Evolutionary conservation across 257 asterid genomes (phyloP).

Genomic region (Capsicum rhomboideum): DNA sequence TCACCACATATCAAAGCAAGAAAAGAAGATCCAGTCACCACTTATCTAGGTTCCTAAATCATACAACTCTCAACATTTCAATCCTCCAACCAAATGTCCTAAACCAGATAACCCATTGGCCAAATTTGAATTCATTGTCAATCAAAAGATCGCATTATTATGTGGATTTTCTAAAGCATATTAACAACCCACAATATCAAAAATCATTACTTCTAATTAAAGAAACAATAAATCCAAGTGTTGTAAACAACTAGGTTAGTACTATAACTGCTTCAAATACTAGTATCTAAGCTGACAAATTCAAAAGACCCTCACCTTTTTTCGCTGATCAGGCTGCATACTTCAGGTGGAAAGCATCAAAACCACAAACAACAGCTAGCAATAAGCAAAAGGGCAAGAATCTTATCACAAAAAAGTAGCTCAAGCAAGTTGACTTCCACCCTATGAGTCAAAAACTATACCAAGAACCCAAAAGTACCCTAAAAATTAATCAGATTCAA

Average conservation of each 20-base stretch:
- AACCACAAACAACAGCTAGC: constrained; percentile 8
- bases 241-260: background rate
- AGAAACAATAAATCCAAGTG: background rate
- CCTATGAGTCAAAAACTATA: constrained; percentile 8
- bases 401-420: constrained; percentile 15
- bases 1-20: background rate
- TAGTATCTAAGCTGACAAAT: background rate
- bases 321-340: constrained; percentile 80
- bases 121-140: background rate
- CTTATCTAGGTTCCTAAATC: background rate
- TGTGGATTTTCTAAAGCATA: background rate
- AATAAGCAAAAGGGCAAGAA: constrained; percentile 12
- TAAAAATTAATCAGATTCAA: background rate
- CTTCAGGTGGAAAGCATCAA: constrained; percentile 50
- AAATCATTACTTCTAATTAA: background rate
- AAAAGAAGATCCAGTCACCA: background rate
- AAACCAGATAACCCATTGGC: background rate
- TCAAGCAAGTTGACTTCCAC: constrained; percentile 16
- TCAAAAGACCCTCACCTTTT: constrained; percentile 37
- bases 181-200: background rate
- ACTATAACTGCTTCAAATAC: background rate
- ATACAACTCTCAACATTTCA: background rate
- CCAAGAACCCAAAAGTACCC: constrained; percentile 2
- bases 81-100: constrained; percentile 2
- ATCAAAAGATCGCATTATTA: background rate